Conservation (phyloP, 2,329 filamentous ascomycete genomes). For the Aureobasidium melanogenum region DNA sequence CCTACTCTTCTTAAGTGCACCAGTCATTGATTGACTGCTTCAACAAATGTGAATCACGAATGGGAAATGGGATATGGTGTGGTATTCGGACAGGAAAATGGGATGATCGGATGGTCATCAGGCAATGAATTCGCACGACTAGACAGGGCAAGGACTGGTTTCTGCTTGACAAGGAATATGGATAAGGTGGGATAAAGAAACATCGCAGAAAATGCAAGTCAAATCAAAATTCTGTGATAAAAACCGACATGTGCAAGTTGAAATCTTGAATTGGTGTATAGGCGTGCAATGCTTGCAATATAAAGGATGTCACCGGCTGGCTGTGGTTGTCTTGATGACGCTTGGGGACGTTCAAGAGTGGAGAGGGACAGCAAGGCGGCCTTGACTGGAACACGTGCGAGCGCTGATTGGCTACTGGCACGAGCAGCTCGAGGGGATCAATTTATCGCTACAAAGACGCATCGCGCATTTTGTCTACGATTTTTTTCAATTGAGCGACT, state of each 20-base stretch:
- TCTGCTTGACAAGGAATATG: conserved; percentile 4
- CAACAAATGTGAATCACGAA: background rate
- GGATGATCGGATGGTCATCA: background rate
- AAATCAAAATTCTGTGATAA: background rate
- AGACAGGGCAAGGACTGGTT: conserved; percentile 5
- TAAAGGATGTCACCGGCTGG: background rate
- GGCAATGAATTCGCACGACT: conserved; percentile 1
- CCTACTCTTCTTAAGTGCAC: conserved; percentile 1
- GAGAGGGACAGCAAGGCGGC: background rate
- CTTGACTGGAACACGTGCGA: background rate
- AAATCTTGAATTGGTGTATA: background rate
- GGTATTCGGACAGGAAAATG: background rate
- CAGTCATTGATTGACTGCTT: background rate
- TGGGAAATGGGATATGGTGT: background rate
- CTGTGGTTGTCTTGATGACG: conserved; percentile 5
- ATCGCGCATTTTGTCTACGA: background rate
- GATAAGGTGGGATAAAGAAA: background rate
- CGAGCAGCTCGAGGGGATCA: background rate
- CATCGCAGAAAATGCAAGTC: background rate
- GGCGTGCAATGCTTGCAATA: background rate
- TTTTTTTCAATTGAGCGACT: background rate
- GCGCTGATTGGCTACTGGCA: conserved; percentile 3
- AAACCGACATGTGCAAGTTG: background rate
- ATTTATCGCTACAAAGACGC: background rate
- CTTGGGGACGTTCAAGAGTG: background rate